Evolutionary conservation across 441 rosid species (phyloP), one percentile per base, ranked within the genome.

Genomic region (Populus hybrid): DNA sequence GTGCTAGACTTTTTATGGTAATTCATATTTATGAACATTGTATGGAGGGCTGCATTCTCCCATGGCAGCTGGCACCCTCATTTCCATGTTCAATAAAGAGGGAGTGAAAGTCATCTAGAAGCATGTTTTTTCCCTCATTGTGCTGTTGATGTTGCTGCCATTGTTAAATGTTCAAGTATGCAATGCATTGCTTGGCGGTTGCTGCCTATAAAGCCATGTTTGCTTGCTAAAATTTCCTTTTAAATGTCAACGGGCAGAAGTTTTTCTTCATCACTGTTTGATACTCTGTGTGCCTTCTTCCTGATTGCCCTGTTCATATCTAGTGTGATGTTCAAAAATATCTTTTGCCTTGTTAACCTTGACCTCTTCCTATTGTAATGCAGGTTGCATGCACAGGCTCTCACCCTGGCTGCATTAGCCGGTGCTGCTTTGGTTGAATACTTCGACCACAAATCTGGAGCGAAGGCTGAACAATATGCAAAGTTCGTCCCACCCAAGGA

Each of bases 361-460:
- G 20, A 20, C 26, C 1, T 8, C 53, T 23, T 14, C 10, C 12
- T 70, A 16, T 73, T 24, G 72, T 10, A 67, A 42, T 73, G 73
- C 88, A 92, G 99, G 97, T 83, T 95, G 79, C 96, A 95, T 7
- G 98, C 99, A 0, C 97, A 95, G 85, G 98, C 95, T 7, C 85
- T 95, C 67, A 93, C 97, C 1, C 85, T 92, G 71, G 97, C 93
- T 10, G 98, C 97, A 8, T 80, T 95, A 6, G 98, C 93, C 18
- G 99, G 99, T 69, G 97, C 97, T 81, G 99, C 95, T 0, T 84
- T 82, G 23, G 97, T 91, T 0, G 99, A 95, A 82, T 93, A 88
- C 85, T 90, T 90, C 35, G 99, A 95, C 69, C 97, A 87, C 81
- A 88, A 86, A 67, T 59, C 83, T 9, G 91, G 88, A 75, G 68